phyloP scores from a whole-genome alignment of 768 basidiomycete genomes.

The Candolleomyces aberdarensis region DNA sequence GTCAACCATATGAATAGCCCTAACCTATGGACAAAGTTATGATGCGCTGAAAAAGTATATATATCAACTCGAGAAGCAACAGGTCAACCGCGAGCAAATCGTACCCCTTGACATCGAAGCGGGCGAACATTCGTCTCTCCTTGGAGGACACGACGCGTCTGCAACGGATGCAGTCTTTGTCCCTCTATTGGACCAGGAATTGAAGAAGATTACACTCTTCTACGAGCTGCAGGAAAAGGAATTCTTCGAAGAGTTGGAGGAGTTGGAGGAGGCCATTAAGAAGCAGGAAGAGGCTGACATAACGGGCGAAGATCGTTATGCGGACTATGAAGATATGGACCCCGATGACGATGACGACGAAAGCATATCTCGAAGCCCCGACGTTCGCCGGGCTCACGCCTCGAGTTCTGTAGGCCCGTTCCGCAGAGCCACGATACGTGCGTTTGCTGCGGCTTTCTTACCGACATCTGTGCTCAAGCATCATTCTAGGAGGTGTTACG shows the following conservation, averaged over 20 bases:
- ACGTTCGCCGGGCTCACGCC: conserved; percentile 32
- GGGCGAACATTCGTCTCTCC: conserved; percentile 56
- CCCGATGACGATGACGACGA: conserved; percentile 51
- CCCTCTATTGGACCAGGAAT: conserved; percentile 76
- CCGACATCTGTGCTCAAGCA: background rate
- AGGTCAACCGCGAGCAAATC: conserved; percentile 41
- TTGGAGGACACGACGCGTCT: conserved; percentile 34
- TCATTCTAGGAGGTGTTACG: background rate
- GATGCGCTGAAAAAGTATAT: conserved; percentile 81
- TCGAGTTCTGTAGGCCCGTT: conserved; percentile 23
- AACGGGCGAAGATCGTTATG: conserved; percentile 46
- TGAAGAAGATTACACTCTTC: conserved; percentile 76
- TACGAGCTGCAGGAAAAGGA: conserved; percentile 78
- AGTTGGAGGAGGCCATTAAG: conserved; percentile 54
- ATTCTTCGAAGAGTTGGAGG: conserved; percentile 54
- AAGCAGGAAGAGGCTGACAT: conserved; percentile 61
- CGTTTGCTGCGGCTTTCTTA: conserved; percentile 10
- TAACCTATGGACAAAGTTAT: conserved; percentile 49
- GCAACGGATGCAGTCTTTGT: conserved; percentile 60
- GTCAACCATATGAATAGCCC: background rate
- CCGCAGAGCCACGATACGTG: conserved; percentile 12
- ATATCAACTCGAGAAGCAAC: conserved; percentile 81
- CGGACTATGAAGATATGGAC: conserved; percentile 61
- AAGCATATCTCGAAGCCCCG: conserved; percentile 36
- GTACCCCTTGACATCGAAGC: conserved; percentile 56